Evolutionary conservation across 2,329 filamentous ascomycete species (phyloP).

Genomic region (Fusarium xylarioides): DNA sequence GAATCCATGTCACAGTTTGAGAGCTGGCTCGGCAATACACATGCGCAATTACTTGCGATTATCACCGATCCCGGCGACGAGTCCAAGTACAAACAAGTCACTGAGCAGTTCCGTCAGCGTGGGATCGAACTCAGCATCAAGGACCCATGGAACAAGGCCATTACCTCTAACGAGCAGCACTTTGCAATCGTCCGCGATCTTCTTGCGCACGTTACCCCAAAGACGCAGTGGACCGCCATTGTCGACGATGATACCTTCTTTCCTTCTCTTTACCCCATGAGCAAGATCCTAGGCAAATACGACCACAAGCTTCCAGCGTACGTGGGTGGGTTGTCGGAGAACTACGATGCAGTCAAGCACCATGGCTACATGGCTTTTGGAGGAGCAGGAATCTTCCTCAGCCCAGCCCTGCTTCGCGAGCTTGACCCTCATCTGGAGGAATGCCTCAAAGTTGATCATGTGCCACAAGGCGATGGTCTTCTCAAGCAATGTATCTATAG

Average conservation of each 20-base stretch:
- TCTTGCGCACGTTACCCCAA: slow-evolving; percentile 52
- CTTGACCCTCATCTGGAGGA: slow-evolving; percentile 57
- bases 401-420: slow-evolving; percentile 58
- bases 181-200: slow-evolving; percentile 64
- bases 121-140: slow-evolving; percentile 49
- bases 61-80: slow-evolving; percentile 55
- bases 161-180: slow-evolving; percentile 62
- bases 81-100: slow-evolving; percentile 42
- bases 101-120: slow-evolving; percentile 40
- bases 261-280: slow-evolving; percentile 61
- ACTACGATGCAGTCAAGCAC: slow-evolving; percentile 58
- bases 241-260: slow-evolving; percentile 74
- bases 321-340: slow-evolving; percentile 67
- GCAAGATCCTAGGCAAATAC: slow-evolving; percentile 56
- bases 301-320: slow-evolving; percentile 61
- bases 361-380: slow-evolving; percentile 70
- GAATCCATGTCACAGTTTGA: slow-evolving; percentile 61
- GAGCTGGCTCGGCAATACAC: slow-evolving; percentile 64
- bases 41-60: slow-evolving; percentile 61
- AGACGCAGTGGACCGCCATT: slow-evolving; percentile 64
- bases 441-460: slow-evolving; percentile 52
- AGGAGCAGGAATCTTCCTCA: slow-evolving; percentile 68
- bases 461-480: slow-evolving; percentile 61
- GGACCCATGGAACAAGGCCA: slow-evolving; percentile 46
- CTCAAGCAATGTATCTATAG: slow-evolving; percentile 66